Evolutionary conservation across 805 yeast genomes (phyloP).

Genomic region (Ascoidea tarda): DNA sequence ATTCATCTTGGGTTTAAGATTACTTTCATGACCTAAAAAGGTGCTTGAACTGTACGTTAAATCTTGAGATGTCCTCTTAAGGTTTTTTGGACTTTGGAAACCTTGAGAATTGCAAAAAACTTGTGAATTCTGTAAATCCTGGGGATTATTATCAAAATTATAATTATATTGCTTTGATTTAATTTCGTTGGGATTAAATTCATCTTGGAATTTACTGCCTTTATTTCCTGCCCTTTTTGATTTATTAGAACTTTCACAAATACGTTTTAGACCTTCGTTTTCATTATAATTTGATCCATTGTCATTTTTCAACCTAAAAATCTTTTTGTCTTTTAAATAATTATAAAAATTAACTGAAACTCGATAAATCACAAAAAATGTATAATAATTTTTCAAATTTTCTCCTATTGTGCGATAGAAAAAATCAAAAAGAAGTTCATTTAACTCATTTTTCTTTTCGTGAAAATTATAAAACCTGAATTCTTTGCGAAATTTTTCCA

Average conservation of each 20-base stretch:
- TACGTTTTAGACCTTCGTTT: background rate
- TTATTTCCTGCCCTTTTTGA: background rate
- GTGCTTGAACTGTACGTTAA: no score
- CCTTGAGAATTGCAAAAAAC: no score
- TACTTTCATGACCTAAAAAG: no score
- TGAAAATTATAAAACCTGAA: conserved; percentile 6
- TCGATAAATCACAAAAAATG: conserved; percentile 8
- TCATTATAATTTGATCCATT: background rate
- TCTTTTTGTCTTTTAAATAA: conserved; percentile 8
- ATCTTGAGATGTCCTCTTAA: no score
- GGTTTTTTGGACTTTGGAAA: no score
- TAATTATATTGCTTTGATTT: no score
- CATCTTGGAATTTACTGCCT: background rate
- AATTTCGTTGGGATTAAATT: background rate
- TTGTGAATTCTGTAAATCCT: no score
- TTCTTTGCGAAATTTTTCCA: conserved; percentile 2
- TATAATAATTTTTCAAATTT: conserved; percentile 5
- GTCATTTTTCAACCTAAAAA: background rate
- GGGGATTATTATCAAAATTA: no score
- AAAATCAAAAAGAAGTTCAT: conserved; percentile 8
- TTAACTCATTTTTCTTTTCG: conserved; percentile 6
- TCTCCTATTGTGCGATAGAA: conserved; percentile 5
- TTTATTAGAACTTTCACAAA: background rate
- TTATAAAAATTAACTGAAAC: conserved; percentile 8
- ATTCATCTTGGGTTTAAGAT: no score